Evolutionary conservation across 306 rosid genomes (phyloP).

Genomic region (Quercus mongolica): DNA sequence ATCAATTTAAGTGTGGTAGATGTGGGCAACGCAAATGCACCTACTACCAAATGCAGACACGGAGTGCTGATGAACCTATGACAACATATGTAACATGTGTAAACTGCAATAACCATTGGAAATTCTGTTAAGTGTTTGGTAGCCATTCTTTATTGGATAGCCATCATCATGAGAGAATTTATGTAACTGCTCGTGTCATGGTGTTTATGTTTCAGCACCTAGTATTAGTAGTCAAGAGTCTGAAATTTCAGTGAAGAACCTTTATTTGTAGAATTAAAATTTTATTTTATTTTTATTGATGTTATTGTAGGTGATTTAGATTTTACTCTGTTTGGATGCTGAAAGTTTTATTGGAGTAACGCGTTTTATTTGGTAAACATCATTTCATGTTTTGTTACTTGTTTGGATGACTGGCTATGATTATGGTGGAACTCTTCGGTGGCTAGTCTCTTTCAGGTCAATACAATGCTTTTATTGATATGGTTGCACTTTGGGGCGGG

Average conservation of each 20-base stretch:
- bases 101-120: slow-evolving; percentile 90
- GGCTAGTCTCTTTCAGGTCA: too few species aligned
- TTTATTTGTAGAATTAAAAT: slow-evolving; percentile 18
- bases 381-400: neutral
- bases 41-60: slow-evolving; percentile 96
- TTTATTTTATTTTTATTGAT: neutral
- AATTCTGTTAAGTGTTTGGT: slow-evolving; percentile 74
- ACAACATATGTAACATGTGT: slow-evolving; percentile 93
- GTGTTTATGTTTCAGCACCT: slow-evolving; percentile 23
- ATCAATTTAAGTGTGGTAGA: slow-evolving; percentile 88
- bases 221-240: slow-evolving; percentile 24
- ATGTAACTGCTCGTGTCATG: slow-evolving; percentile 29
- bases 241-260: slow-evolving; percentile 23
- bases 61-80: slow-evolving; percentile 99
- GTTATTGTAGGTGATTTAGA: slow-evolving; percentile 15
- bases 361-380: neutral
- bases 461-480: too few species aligned
- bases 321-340: slow-evolving; percentile 3
- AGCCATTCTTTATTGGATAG: slow-evolving; percentile 35
- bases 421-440: too few species aligned
- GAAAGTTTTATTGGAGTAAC: slow-evolving; percentile 17
- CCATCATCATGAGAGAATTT: slow-evolving; percentile 14
- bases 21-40: slow-evolving; percentile 91
- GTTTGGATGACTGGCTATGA: too few species aligned
- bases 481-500: too few species aligned